Conservation (phyloP, 768 basidiomycete genomes). For the Russula vinacea region DNA sequence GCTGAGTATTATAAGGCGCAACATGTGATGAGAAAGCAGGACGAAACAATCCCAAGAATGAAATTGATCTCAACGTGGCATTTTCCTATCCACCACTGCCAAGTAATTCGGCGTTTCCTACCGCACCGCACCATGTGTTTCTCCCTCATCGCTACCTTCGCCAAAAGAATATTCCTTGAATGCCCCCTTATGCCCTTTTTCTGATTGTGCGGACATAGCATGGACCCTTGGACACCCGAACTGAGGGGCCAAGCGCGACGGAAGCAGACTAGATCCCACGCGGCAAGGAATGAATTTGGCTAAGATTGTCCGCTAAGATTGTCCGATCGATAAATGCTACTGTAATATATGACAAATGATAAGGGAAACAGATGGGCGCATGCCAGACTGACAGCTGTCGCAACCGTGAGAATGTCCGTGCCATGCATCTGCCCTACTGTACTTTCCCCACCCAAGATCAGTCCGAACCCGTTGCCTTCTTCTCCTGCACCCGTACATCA, state of each 20-base stretch:
- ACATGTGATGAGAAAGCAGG: background rate
- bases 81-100: background rate
- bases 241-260: background rate
- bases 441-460: too few relatives aligned
- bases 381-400: background rate
- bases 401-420: background rate
- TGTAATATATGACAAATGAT: background rate
- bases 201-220: background rate
- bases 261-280: background rate
- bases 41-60: background rate
- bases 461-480: slow-evolving; percentile 9
- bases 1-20: slow-evolving; percentile 16
- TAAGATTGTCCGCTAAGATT: background rate
- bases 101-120: background rate
- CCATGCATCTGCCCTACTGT: background rate
- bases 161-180: too few relatives aligned
- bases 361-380: background rate
- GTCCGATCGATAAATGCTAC: background rate
- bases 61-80: background rate
- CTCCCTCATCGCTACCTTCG: too few relatives aligned
- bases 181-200: background rate
- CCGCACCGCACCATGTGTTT: background rate
- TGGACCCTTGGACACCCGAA: background rate
- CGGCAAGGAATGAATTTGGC: background rate
- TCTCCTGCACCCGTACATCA: slow-evolving; percentile 35